Evolutionary conservation across 2,329 filamentous ascomycete species (phyloP), one percentile per base, ranked within the genome.

Genomic region (Colletotrichum chlorophyti): DNA sequence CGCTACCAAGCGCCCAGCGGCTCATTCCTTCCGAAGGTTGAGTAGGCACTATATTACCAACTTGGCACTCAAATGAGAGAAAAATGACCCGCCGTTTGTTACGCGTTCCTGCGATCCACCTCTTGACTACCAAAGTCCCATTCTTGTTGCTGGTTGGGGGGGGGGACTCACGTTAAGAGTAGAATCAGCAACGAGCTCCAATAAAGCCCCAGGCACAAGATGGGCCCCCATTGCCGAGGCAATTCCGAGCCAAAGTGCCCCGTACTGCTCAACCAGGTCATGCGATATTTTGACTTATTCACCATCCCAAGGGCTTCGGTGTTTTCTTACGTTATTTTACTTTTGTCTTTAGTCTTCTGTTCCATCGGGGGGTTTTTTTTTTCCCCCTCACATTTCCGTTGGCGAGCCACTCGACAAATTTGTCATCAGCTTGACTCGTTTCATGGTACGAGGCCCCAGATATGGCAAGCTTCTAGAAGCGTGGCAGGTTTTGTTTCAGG

Each of bases 401-500:
- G 17, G 29, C 19, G 40, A 32, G 35, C 34, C 34, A 35, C 26
- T 34, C n/a, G 12, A 19, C 24, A 37, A 38, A 29, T 23, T 37
- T 29, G 17, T 43, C 21, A 32, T 27, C 14, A 35, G 26, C 48
- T 43, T 49, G 51, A 55, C 55, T 59, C 55, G 55, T 40, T 59
- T 50, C 31, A 38, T 15, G 15, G 24, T 41, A 21, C 19, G 29
- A 17, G 23, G 19, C 55, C 46, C n/a, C n/a, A n/a, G 55, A 55
- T 32, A 24, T 37, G 31, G 55, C 19, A 59, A 43, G 31, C 51
- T 59, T 59, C 55, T 55, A 59, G 55, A 59, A 59, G 51, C 37
- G 19, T 49, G 38, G 43, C 31, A 27, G 24, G 26, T 38, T 26
- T 29, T 15, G 55, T 49, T 55, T 49, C 51, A 59, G 43, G 15